These are phyloP conservation scores for Zygosaccharomyces rouxii DNA, from an alignment of 805 yeast species.

Conservation along the genomic window DNA sequence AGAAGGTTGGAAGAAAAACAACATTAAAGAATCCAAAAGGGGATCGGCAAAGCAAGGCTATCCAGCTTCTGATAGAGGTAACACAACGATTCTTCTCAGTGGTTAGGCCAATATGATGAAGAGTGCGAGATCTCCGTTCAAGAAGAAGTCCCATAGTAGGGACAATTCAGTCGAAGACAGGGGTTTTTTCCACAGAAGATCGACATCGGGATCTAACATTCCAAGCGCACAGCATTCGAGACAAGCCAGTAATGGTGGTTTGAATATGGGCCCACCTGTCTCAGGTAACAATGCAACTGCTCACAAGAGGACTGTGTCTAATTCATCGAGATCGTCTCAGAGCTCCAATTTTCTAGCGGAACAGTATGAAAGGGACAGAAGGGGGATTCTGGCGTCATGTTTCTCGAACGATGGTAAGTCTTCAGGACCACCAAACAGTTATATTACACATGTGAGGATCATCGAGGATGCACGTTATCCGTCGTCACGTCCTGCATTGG, in stretches of 20 bases:
- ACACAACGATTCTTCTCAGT: neutral
- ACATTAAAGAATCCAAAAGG: constrained; percentile 6
- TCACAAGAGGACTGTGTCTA: constrained; percentile 34
- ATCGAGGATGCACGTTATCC: constrained; percentile 73
- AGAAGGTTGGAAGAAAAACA: constrained; percentile 2
- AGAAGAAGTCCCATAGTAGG: constrained; percentile 32
- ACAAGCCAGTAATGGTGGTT: constrained; percentile 18
- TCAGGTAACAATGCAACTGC: constrained; percentile 20
- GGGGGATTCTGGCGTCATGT: constrained; percentile 44
- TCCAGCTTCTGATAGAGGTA: no score
- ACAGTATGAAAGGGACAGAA: constrained; percentile 55
- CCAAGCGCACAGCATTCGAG: constrained; percentile 12
- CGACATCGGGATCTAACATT: constrained; percentile 18
- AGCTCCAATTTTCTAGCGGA: constrained; percentile 42
- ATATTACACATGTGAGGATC: constrained; percentile 71
- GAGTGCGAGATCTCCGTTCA: constrained; percentile 38
- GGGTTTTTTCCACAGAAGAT: constrained; percentile 19
- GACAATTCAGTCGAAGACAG: constrained; percentile 32
- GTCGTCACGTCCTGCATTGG: constrained; percentile 60
- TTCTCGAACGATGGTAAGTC: constrained; percentile 43
- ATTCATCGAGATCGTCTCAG: constrained; percentile 33
- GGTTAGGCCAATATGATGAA: constrained; percentile 16
- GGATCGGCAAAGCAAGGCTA: neutral
- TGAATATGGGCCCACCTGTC: constrained; percentile 23
- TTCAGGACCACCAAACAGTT: constrained; percentile 47